Evolutionary conservation across 257 asterid genomes (phyloP), one percentile per base, ranked within the genome.

Genomic region (Penstemon newberryi): DNA sequence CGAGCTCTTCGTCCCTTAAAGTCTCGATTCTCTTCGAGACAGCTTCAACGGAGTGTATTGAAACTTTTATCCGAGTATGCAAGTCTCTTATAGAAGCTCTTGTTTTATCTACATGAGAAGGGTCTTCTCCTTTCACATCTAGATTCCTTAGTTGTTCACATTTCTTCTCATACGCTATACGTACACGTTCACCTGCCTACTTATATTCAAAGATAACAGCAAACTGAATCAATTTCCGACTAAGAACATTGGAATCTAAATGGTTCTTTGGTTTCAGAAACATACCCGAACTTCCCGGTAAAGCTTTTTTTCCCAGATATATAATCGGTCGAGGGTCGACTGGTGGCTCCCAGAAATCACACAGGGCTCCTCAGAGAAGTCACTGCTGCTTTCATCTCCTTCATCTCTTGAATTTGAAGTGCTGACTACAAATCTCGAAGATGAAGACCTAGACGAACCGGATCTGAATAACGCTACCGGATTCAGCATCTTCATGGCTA

Each of bases 231-330:
- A 50, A 33, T 53, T 65, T 53, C 33, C 2, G 33, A 25, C 33
- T 25, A 25, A 25, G 33, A 25, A 25, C 33, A 25, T 25, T 25
- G 2, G 2, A 65, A 63, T 45, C 44, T 43, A 65, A 67, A 45
- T 60, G 57, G 58, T 39, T 70, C 43, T 19, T 53, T 63, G 60
- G 74, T 51, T 56, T 53, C 15, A 67, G 82, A 64, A 39, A 69
- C 96, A 76, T 88, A 93, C 99, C 92, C 92, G 77, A 70, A 93
- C 97, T 93, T 93, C 89, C 61, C 80, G 87, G 77, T 90, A 93
- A 61, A 93, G 97, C 79, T 93, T 93, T 82, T 88, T 93, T 81
- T 93, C 99, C 99, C 99, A 93, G 36, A 87, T 92, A 72, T 77
- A 90, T 73, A 93, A 73, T 76, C 95, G 77, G 75, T 93, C 97